Evolutionary conservation across 768 basidiomycete genomes (phyloP), one percentile per base, ranked within the genome.

Genomic region (Macrolepiota dolichaula): DNA sequence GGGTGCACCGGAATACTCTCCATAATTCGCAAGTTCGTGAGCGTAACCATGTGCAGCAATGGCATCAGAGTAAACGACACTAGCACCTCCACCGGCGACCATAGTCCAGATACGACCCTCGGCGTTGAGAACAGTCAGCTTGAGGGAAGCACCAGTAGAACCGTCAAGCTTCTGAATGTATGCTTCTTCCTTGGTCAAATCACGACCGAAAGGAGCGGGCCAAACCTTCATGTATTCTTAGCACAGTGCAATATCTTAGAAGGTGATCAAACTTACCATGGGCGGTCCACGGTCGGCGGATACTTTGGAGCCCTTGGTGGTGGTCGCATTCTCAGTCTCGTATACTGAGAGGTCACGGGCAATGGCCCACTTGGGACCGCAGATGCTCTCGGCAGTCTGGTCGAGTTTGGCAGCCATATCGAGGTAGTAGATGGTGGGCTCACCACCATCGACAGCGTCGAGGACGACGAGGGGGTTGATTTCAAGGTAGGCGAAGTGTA

Each of bases 401-500:
- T 99, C 97, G 65, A 99, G 90, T 81, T 98, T 99, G 69, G 96
- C 97, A 44, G 97, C 97, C 96, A 99, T 98, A 74, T 99, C 96
- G 64, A 99, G 89, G 80, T 95, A 98, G 77, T 91, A 89, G 69
- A 98, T 94, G 64, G 85, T 85, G 44, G 89, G 87, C 65, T 87
- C 78, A 62, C 84, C 85, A 19, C 80, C 80, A 35, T 76, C 78
- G 65, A 84, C 87, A 60, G 83, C 87, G 72, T 97, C 95, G 69
- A 98, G 87, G 72, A 93, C 91, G 70, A 98, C 89, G 58, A 99
- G 86, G 46, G 97, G 97, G 84, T 98, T 99, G 77, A 99, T 99
- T 79, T 98, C 96, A 71, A 99, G 93, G 80, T 99, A 98, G 22
- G 97, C 94, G 72, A 98, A 99, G 83, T 99, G 97, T 56, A 98